These are phyloP conservation scores for Cinnamomum micranthum DNA, from an alignment of 164 flowering plant genomes.

Conservation along the genomic window DNA sequence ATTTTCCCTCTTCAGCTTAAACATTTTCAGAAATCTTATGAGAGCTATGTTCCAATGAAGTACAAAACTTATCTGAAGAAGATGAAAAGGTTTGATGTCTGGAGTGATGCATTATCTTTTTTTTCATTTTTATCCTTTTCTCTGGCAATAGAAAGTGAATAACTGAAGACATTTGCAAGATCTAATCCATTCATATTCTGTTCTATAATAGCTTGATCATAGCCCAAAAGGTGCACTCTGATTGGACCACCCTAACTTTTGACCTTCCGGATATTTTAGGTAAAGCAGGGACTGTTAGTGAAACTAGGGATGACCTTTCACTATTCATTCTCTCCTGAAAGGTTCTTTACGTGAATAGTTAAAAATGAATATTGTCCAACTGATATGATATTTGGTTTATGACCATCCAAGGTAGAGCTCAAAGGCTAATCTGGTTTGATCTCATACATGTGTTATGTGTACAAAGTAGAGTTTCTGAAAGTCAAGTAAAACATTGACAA, in stretches of 20 bases:
- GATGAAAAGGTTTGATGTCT: conserved; percentile 73
- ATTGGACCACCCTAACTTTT: not conserved
- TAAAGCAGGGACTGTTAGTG: not conserved
- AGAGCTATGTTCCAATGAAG: conserved; percentile 91
- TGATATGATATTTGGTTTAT: not conserved
- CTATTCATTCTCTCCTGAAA: too few relatives aligned
- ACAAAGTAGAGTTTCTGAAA: not conserved
- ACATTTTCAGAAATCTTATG: conserved; percentile 55
- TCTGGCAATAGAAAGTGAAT: not conserved
- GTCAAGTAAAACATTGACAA: too few relatives aligned
- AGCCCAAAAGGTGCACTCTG: not conserved
- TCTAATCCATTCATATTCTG: not conserved
- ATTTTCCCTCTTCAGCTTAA: conserved; percentile 55
- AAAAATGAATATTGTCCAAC: not conserved
- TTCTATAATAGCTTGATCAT: not conserved
- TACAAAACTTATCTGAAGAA: conserved; percentile 73
- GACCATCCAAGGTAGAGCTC: not conserved
- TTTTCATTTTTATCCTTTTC: not conserved
- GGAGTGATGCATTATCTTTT: conserved; percentile 9
- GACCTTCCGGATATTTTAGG: not conserved
- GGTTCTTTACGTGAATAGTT: not conserved
- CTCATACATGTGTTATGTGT: not conserved
- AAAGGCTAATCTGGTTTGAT: too few relatives aligned
- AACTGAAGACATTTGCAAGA: not conserved
- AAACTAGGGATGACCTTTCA: not conserved